phyloP scores from a whole-genome alignment of 371 early-diverging fungal genomes.

The Mucor irregularis region DNA sequence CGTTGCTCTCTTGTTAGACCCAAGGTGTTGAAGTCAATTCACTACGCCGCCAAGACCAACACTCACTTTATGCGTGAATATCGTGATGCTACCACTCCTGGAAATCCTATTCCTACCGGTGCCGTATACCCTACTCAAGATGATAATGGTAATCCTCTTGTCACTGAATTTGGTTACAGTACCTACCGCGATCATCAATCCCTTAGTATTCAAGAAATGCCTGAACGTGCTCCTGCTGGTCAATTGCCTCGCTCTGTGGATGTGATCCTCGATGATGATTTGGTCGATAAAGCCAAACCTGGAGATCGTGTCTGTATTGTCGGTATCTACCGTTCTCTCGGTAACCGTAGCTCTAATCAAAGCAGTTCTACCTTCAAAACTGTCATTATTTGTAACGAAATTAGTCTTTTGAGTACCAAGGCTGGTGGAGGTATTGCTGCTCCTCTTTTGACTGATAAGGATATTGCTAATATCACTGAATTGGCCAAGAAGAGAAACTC shows the following conservation, averaged over 20 bases:
- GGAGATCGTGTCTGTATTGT: constrained; percentile 98
- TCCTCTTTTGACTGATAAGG: constrained; percentile 70
- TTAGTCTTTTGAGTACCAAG: constrained; percentile 81
- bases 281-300: constrained; percentile 97
- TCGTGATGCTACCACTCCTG: constrained; percentile 72
- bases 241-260: constrained; percentile 97
- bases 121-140: constrained; percentile 87
- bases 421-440: constrained; percentile 65
- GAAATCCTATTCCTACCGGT: constrained; percentile 67
- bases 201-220: constrained; percentile 99
- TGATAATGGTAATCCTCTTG: constrained; percentile 88
- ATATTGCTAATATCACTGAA: constrained; percentile 83
- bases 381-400: constrained; percentile 89
- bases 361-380: constrained; percentile 89
- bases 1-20: constrained; percentile 97
- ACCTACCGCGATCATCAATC: constrained; percentile 97
- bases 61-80: constrained; percentile 90
- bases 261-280: constrained; percentile 95
- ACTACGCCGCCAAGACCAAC: constrained; percentile 87
- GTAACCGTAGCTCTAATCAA: constrained; percentile 74
- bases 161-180: constrained; percentile 95
- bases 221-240: constrained; percentile 98
- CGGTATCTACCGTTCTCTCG: constrained; percentile 94
- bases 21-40: constrained; percentile 93
- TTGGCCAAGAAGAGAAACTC: constrained; percentile 73